Evolutionary conservation across 2,329 filamentous ascomycete genomes (phyloP), one percentile per base, ranked within the genome.

Genomic region (Colletotrichum noveboracense): DNA sequence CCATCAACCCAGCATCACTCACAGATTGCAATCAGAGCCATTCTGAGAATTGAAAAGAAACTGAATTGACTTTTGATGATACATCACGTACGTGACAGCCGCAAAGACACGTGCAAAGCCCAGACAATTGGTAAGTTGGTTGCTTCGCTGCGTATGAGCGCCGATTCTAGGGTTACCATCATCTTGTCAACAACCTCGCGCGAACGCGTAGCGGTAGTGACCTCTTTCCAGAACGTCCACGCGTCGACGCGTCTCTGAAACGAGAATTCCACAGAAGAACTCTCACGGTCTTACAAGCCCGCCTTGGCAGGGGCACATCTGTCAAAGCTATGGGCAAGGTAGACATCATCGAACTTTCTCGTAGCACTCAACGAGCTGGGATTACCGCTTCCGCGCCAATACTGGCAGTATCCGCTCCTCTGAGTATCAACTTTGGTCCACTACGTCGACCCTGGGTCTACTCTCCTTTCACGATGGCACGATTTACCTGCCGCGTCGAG

Each of bases 391-490:
- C 2, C 0, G n/a, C 14, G 12, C 13, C 34, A 7, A n/a, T 18
- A 5, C 30, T 13, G 9, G 21, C 3, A 6, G 28, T 26, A 10
- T 43, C 7, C 4, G 7, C 8, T 18, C 5, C n/a, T 18, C 18
- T 4, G 14, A 43, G 8, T 3, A 34, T n/a, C 13, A 0, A 14
- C 13, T 2, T 34, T 10, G 65, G 65, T 8, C 43, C 28, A 10
- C 28, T 67, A 3, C 48, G 65, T 36, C 43, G 65, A 6, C 43
- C 65, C 18, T 67, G 65, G 65, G 28, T 67, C 14, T 67, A 67
- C 24, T 24, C n/a, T 18, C 18, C 3, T n/a, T 67, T 67, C 65
- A 36, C 30, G 13, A 56, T 67, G 34, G 10, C 28, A 12, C 14
- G 18, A n/a, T 38, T 67, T 16, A 36, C 34, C 43, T 24, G 7